These are phyloP conservation scores for Exserohilum rostratum DNA, from an alignment of 2,329 filamentous ascomycete genomes.

Conservation along the genomic window DNA sequence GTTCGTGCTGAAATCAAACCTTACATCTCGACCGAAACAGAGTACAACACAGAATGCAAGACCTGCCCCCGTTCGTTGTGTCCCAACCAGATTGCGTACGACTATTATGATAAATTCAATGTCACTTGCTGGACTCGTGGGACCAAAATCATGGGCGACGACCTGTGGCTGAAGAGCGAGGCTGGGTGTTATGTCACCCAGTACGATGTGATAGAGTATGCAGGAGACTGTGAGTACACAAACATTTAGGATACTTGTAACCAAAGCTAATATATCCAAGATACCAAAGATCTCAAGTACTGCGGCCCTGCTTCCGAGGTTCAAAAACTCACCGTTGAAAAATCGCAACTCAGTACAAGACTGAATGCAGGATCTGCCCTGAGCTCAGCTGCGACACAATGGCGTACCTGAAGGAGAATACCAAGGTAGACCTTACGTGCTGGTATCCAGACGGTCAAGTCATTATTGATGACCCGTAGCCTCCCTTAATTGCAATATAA, in stretches of 20 bases:
- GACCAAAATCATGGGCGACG: constrained; percentile 35
- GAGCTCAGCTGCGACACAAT: constrained; percentile 27
- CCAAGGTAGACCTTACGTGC: constrained; percentile 37
- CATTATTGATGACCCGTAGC: constrained; percentile 39
- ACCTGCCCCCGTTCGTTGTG: constrained; percentile 39
- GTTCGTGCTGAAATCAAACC: constrained; percentile 11
- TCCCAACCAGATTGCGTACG: constrained; percentile 30
- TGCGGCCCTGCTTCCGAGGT: constrained; percentile 35
- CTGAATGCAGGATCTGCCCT: constrained; percentile 36
- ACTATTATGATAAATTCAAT: constrained; percentile 24
- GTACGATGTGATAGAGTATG: constrained; percentile 35
- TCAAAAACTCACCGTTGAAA: constrained; percentile 29
- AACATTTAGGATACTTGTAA: too few species aligned
- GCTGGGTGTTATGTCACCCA: constrained; percentile 40
- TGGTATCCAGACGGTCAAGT: constrained; percentile 32
- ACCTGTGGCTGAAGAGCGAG: constrained; percentile 37
- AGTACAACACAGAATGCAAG: constrained; percentile 40
- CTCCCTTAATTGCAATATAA: background rate
- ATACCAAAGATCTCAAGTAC: constrained; percentile 31
- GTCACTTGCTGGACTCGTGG: constrained; percentile 40
- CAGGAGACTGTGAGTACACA: constrained; percentile 30
- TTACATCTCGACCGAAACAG: constrained; percentile 28
- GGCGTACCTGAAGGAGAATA: constrained; percentile 33
- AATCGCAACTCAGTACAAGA: constrained; percentile 36
- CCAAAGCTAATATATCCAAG: constrained; percentile 8